A percentile compares a stretch with the other conserved stretches of the same genome.
Evolutionary conservation across 2,329 filamentous ascomycete genomes (phyloP).

Genomic region (Gnomoniopsis smithogilvyi): DNA sequence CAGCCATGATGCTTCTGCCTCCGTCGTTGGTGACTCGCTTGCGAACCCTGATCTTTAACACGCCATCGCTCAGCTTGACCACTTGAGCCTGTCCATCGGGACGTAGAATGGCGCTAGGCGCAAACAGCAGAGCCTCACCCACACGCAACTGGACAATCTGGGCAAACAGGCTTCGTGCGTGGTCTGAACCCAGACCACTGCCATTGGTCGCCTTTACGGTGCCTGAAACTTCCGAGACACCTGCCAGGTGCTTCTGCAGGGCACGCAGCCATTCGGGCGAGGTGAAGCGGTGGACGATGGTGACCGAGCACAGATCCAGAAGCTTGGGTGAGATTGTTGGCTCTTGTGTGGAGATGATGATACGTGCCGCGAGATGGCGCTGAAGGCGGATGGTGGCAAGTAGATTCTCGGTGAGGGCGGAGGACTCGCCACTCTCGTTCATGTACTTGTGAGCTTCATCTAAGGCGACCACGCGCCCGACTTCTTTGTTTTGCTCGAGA

Average conservation of each 20-base stretch:
- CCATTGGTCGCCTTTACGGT: constrained; percentile 19
- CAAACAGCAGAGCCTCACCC: constrained; percentile 1
- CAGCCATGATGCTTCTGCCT: constrained; percentile 1
- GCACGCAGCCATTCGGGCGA: constrained; percentile 30
- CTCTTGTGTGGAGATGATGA: constrained; percentile 74
- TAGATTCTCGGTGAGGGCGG: constrained; percentile 58
- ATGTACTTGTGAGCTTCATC: constrained; percentile 82
- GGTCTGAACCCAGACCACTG: background rate
- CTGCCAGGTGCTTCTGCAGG: constrained; percentile 27
- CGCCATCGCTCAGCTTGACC: background rate
- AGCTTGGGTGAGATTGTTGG: constrained; percentile 67
- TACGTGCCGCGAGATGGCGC: constrained; percentile 62
- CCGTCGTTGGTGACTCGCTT: background rate
- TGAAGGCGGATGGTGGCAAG: constrained; percentile 65
- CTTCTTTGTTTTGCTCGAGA: constrained; percentile 46
- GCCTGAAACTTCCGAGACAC: constrained; percentile 19
- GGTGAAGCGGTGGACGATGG: constrained; percentile 68
- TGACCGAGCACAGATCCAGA: constrained; percentile 69
- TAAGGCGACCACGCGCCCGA: constrained; percentile 62
- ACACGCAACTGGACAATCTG: constrained; percentile 18
- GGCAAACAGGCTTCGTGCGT: background rate
- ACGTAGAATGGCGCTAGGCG: background rate
- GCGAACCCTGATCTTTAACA: constrained; percentile 1
- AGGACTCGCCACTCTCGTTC: constrained; percentile 50
- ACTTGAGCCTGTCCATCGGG: background rate